Evolutionary conservation across 2,329 filamentous ascomycete species (phyloP), one percentile per base, ranked within the genome.

Genomic region (Alternaria sp.): DNA sequence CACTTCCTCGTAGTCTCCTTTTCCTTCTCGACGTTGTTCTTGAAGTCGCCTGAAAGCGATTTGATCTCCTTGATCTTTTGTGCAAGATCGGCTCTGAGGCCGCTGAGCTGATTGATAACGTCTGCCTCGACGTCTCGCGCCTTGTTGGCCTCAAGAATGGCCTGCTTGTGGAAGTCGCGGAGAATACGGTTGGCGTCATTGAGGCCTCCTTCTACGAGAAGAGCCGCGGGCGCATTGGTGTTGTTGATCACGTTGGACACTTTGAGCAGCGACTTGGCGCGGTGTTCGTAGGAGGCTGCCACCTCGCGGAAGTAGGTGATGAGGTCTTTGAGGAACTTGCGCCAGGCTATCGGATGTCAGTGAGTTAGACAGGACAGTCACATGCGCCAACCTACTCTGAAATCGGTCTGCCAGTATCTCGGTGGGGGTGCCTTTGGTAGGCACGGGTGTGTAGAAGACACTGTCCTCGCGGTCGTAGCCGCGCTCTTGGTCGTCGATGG

Each of bases 21-120:
- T 79, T 98, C 95, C 81, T 94, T 97, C 26, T 97, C 93, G 9
- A 99, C 93, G 0, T 90, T 91, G 76, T 97, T 99, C 81, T 97
- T 97, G 81, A 99, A 99, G 78, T 99, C 95, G 16, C 93, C 91
- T 6, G 93, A 91, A 16, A 99, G 83, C 67, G 89, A 90, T 81
- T 96, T 97, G 82, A 99, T 99, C 80, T 99, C 95, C 80, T 98
- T 99, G 79, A 96, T 96, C 82, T 99, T 99, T 77, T 96, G 93
- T 63, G 91, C 91, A 18, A 99, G 83, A 78, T 99, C 95, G 72
- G 89, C 94, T 59, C 95, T 85, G 54, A 99, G 82, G 1, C 93
- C 93, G 2, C 90, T 93, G 57, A 99, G 83, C 53, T 94, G 93
- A 51, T 92, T 84, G 65, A 98, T 93, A 47, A 99, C 93, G 74